phyloP scores from a whole-genome alignment of 192 early-diverging fungal genomes.

The Mortierella claussenii region DNA sequence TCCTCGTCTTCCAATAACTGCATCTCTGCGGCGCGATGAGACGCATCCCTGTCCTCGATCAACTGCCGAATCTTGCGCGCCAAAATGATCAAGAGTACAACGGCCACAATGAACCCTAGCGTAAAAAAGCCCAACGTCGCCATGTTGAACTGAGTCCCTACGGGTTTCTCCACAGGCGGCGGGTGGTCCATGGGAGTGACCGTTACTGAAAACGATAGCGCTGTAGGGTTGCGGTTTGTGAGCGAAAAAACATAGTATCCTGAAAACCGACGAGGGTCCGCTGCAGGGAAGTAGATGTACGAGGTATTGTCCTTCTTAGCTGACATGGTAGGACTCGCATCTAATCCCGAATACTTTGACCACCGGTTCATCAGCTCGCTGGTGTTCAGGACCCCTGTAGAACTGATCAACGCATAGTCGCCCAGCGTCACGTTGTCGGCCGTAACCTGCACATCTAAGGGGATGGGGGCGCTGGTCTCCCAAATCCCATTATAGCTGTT shows the following conservation, averaged over 20 bases:
- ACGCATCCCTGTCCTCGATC: slow-evolving; percentile 24
- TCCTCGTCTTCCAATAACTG: slow-evolving; percentile 38
- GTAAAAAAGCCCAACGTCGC: slow-evolving; percentile 42
- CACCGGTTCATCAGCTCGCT: slow-evolving; percentile 40
- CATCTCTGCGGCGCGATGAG: slow-evolving; percentile 24
- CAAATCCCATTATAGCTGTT: slow-evolving; percentile 3
- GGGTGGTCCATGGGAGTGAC: slow-evolving; percentile 18
- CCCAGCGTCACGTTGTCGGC: not conserved
- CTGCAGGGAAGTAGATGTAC: slow-evolving; percentile 27
- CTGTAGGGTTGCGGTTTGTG: slow-evolving; percentile 26
- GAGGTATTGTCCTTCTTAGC: slow-evolving; percentile 4
- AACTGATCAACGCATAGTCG: slow-evolving; percentile 11
- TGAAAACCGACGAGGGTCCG: slow-evolving; percentile 44
- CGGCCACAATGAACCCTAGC: slow-evolving; percentile 34
- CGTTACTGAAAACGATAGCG: slow-evolving; percentile 16
- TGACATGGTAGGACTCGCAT: slow-evolving; percentile 10
- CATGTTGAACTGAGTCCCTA: slow-evolving; percentile 31
- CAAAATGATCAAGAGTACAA: slow-evolving; percentile 18
- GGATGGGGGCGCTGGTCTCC: not conserved
- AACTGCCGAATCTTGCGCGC: slow-evolving; percentile 40
- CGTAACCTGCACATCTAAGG: not conserved
- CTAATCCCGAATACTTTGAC: slow-evolving; percentile 32
- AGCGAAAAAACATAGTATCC: slow-evolving; percentile 52
- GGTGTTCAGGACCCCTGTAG: slow-evolving; percentile 10
- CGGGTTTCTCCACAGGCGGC: not conserved